Evolutionary conservation across 139 green algal genomes (phyloP).

Genomic region (Chlamydomonas sp.): DNA sequence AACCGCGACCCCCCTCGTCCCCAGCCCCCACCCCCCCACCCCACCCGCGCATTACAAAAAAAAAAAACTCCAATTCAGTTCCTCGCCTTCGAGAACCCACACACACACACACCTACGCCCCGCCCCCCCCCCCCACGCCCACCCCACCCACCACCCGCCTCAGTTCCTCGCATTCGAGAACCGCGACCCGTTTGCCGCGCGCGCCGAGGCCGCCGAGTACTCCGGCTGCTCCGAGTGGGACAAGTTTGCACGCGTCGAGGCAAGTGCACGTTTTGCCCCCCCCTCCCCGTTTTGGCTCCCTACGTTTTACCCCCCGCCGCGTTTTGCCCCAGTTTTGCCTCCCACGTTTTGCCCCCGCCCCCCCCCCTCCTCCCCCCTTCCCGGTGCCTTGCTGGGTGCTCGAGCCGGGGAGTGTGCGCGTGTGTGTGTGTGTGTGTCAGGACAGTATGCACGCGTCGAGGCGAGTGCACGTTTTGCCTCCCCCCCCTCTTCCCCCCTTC

Average conservation of each 20-base stretch:
- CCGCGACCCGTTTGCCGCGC: conserved; percentile 49
- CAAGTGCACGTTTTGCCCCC: too few species aligned
- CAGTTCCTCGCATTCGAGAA: conserved; percentile 98
- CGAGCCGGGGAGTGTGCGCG: neutral
- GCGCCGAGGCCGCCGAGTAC: conserved; percentile 47
- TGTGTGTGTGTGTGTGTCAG: neutral
- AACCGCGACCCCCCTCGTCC: too few species aligned
- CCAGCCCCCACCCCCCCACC: too few species aligned
- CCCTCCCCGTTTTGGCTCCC: too few species aligned
- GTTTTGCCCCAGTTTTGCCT: neutral
- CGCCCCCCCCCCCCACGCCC: too few species aligned
- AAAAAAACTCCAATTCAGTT: too few species aligned
- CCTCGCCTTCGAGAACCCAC: too few species aligned
- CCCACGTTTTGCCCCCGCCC: neutral
- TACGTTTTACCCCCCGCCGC: too few species aligned
- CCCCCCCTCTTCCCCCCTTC: neutral
- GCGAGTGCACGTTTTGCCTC: too few species aligned
- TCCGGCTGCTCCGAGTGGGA: conserved; percentile 64
- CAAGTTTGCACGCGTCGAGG: conserved; percentile 45
- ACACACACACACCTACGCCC: too few species aligned
- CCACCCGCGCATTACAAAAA: too few species aligned
- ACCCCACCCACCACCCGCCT: too few species aligned
- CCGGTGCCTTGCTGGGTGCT: neutral
- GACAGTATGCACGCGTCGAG: neutral
- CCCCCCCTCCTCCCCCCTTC: neutral